These are phyloP conservation scores for Eucalyptus victrix DNA, from an alignment of 345 rosid genomes.

Conservation along the genomic window DNA sequence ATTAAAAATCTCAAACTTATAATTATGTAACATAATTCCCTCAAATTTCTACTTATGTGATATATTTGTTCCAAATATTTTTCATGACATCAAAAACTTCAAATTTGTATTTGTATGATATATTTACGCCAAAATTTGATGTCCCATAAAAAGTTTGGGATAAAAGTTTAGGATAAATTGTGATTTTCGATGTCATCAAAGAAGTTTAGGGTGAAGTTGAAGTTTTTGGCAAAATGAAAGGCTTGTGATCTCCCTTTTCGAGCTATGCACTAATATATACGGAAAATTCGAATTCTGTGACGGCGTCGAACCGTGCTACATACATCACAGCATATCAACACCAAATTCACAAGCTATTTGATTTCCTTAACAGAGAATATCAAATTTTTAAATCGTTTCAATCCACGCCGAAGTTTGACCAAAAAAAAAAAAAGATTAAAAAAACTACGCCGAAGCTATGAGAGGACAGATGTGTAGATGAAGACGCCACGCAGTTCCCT, in stretches of 20 bases:
- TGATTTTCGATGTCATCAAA: fast-evolving
- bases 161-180: too few relatives aligned
- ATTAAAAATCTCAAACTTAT: too few relatives aligned
- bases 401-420: background rate
- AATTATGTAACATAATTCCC: too few relatives aligned
- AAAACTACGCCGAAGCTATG: background rate
- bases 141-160: too few relatives aligned
- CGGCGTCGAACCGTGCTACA: too few relatives aligned
- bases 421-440: too few relatives aligned
- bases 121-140: fast-evolving
- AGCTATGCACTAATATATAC: background rate
- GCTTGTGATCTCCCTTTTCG: background rate
- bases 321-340: too few relatives aligned
- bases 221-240: background rate
- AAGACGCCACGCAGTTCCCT: background rate
- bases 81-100: too few relatives aligned
- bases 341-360: too few relatives aligned
- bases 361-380: background rate
- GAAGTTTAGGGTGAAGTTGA: fast-evolving
- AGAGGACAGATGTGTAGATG: background rate
- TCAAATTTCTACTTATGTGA: too few relatives aligned
- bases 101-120: too few relatives aligned
- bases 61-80: fast-evolving
- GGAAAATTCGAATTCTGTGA: background rate
- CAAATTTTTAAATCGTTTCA: background rate